A percentile compares a stretch with the other conserved stretches of the same genome.
These are phyloP conservation scores for Physocladia obscura DNA, from an alignment of 192 early-diverging fungal species.

Conservation along the genomic window DNA sequence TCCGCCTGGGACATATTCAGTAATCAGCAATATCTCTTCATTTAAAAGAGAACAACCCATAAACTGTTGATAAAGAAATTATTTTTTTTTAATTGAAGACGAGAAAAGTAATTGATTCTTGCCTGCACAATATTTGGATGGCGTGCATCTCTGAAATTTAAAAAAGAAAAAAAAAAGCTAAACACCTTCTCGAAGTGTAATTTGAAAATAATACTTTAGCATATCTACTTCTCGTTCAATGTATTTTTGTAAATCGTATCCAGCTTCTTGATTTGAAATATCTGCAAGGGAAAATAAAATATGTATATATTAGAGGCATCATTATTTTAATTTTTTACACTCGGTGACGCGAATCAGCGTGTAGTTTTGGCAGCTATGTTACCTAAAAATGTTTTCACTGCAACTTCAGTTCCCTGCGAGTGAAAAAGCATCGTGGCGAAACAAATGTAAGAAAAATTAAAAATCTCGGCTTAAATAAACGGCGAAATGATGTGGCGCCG, in stretches of 20 bases:
- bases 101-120: not conserved
- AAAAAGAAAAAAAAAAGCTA: not conserved
- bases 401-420: conserved; percentile 48
- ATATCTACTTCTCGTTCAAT: conserved; percentile 46
- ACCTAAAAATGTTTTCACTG: conserved; percentile 48
- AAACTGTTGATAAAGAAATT: too few relatives aligned
- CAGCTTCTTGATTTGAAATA: conserved; percentile 32
- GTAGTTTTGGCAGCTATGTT: too few relatives aligned
- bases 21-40: conserved; percentile 40
- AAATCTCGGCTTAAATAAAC: not conserved
- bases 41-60: conserved; percentile 43
- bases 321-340: too few relatives aligned
- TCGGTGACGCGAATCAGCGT: too few relatives aligned
- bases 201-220: conserved; percentile 23
- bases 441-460: not conserved
- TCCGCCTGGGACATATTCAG: conserved; percentile 46
- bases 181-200: not conserved
- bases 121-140: conserved; percentile 51
- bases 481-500: not conserved
- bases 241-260: conserved; percentile 43
- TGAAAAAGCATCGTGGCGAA: too few relatives aligned
- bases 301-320: too few relatives aligned
- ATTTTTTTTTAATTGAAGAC: too few relatives aligned
- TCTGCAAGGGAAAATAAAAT: too few relatives aligned
- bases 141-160: conserved; percentile 30